A percentile compares a stretch with the other conserved stretches of the same genome.
phyloP scores from a whole-genome alignment of 2,329 filamentous ascomycete species.

The Sporothrix luriei region DNA sequence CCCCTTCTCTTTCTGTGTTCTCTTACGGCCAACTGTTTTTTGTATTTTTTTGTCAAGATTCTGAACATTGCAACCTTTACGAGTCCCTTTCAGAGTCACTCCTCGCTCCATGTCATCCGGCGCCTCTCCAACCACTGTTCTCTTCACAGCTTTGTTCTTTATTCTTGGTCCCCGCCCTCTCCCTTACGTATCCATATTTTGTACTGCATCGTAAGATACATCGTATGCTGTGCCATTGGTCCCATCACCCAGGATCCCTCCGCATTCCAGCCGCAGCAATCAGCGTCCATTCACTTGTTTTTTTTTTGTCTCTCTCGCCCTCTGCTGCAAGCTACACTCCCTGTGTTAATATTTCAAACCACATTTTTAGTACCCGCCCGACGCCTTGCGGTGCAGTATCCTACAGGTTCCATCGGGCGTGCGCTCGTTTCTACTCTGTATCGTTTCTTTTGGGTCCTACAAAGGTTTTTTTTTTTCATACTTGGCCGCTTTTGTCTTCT shows the following conservation, averaged over 20 bases:
- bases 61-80: background rate
- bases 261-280: constrained; percentile 27
- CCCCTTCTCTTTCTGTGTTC: background rate
- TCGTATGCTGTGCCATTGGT: background rate
- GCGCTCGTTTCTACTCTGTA: background rate
- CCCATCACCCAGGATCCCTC: background rate
- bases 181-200: constrained; percentile 6
- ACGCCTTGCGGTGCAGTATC: background rate
- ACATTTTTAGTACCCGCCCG: background rate
- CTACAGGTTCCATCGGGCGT: constrained; percentile 1
- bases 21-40: background rate
- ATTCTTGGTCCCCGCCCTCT: constrained; percentile 10
- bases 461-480: background rate
- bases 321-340: background rate
- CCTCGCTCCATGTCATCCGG: constrained; percentile 14
- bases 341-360: too few relatives aligned
- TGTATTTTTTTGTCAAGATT: background rate
- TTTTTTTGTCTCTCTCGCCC: background rate
- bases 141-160: background rate
- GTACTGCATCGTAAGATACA: background rate
- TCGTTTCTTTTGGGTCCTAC: constrained; percentile 2
- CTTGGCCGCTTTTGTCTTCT: background rate
- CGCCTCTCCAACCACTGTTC: background rate
- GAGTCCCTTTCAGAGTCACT: too few relatives aligned
- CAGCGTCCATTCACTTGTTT: background rate